phyloP scores from a whole-genome alignment of 78 protist genomes.

The Diacronema lutheri region DNA sequence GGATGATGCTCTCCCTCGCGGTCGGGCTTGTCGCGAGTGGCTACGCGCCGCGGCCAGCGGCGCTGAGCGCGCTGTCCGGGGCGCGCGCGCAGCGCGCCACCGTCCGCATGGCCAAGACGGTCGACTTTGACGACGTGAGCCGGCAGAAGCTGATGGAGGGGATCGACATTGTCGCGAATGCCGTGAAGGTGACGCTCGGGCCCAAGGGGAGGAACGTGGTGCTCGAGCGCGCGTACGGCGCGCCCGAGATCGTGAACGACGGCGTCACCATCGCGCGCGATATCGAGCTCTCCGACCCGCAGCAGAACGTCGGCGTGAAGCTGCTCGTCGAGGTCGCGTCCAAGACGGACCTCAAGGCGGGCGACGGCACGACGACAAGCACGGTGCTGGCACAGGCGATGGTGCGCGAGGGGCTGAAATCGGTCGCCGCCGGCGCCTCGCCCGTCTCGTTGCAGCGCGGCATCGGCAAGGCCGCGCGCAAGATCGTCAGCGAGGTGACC shows the following conservation, averaged over 20 bases:
- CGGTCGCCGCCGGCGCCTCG: conserved; percentile 20
- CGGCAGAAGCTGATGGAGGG: not conserved
- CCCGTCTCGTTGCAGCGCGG: conserved; percentile 25
- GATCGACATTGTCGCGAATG: conserved; percentile 4
- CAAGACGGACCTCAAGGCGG: conserved; percentile 8
- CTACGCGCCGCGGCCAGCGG: no score
- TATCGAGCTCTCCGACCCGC: not conserved
- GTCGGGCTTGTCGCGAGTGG: no score
- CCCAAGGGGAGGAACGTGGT: conserved; percentile 25
- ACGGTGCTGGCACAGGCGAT: conserved; percentile 20
- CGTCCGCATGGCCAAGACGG: not conserved
- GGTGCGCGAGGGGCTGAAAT: conserved; percentile 8
- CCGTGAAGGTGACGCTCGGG: conserved; percentile 18
- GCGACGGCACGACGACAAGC: conserved; percentile 19
- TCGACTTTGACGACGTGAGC: not conserved
- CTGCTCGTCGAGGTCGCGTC: conserved; percentile 11
- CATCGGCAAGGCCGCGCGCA: not conserved
- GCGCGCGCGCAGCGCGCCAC: no score
- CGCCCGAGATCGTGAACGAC: conserved; percentile 22
- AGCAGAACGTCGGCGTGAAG: conserved; percentile 11
- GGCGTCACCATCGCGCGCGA: conserved; percentile 30
- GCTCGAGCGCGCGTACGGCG: conserved; percentile 13
- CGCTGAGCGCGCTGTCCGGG: no score
- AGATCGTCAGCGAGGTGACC: not conserved
- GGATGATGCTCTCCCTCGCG: no score